Evolutionary conservation across 768 basidiomycete species (phyloP), one percentile per base, ranked within the genome.

Genomic region (Hemileccinum impolitum): DNA sequence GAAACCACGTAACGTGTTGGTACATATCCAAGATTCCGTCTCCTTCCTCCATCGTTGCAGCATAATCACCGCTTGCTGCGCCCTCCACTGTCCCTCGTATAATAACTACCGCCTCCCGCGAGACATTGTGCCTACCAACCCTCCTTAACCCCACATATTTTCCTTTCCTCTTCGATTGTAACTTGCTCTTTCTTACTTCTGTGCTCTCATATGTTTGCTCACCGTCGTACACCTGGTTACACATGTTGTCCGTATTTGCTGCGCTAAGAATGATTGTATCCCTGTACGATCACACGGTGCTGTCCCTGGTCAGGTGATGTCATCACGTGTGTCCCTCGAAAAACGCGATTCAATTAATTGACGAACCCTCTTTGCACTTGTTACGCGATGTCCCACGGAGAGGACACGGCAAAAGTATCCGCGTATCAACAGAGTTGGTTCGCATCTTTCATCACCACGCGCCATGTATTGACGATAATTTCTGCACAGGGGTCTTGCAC

Each of bases 241-340:
- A 45, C 37, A 50, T 61, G 67, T 69, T 63, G 62, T 67, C 51
- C 55, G 47, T 67, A 62, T 62, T 52, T 59, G 50, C 56, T 55
- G 34, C 58, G 25, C 38, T 48, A 39, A 55, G 67, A 67, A 56
- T 53, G 65, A 69, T 60, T 69, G 65, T 69, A 65, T 53, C 6
- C 9, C 30, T 52, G 51, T 65, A 48, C 56, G 58, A 57, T 61
- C 67, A n/a, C n/a, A n/a, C n/a, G n/a, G n/a, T n/a, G n/a, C n/a
- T n/a, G n/a, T n/a, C n/a, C n/a, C n/a, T n/a, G n/a, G 40, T 53
- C 57, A 53, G 17, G 52, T 62, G 62, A 58, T 31, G 0, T 13
- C 6, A 17, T 54, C 62, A 63, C 59, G 52, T 48, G 61, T 1
- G 15, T 14, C 32, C 11, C 10, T 43, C 28, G 26, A 9, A 28